These are phyloP conservation scores for Lipomyces oligophaga DNA, from an alignment of 805 yeast species.

Conservation along the genomic window DNA sequence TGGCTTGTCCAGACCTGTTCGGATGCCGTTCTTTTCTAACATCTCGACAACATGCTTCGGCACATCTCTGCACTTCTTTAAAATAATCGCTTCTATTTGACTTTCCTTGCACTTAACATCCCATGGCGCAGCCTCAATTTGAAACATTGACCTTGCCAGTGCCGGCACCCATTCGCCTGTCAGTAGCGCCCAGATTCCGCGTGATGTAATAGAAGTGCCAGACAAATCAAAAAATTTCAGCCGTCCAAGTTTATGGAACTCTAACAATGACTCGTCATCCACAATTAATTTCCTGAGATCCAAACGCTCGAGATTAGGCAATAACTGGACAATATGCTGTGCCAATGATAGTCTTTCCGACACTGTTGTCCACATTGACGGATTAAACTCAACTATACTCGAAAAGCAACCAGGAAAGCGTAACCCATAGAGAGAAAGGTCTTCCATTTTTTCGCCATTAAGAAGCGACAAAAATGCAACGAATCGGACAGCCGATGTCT, in stretches of 20 bases:
- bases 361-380: neutral
- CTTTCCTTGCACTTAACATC: neutral
- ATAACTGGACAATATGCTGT: slow-evolving; percentile 2
- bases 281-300: slow-evolving; percentile 8
- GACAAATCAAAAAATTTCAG: slow-evolving; percentile 8
- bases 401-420: slow-evolving; percentile 1
- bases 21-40: slow-evolving; percentile 5
- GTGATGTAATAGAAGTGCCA: slow-evolving; percentile 1
- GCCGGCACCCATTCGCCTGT: neutral
- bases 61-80: slow-evolving; percentile 2
- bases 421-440: slow-evolving; percentile 3
- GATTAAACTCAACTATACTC: neutral
- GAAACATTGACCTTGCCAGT: neutral
- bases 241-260: neutral
- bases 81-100: slow-evolving; percentile 1
- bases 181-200: slow-evolving; percentile 1
- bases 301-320: slow-evolving; percentile 4
- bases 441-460: slow-evolving; percentile 1
- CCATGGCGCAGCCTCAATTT: neutral
- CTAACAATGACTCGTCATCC: slow-evolving; percentile 1
- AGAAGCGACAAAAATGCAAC: neutral
- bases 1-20: slow-evolving; percentile 1
- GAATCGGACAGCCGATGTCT: no score
- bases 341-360: neutral
- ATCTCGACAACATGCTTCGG: neutral